phyloP scores from a whole-genome alignment of 1,139 yeast species.

The Yamadazyma sp. region DNA sequence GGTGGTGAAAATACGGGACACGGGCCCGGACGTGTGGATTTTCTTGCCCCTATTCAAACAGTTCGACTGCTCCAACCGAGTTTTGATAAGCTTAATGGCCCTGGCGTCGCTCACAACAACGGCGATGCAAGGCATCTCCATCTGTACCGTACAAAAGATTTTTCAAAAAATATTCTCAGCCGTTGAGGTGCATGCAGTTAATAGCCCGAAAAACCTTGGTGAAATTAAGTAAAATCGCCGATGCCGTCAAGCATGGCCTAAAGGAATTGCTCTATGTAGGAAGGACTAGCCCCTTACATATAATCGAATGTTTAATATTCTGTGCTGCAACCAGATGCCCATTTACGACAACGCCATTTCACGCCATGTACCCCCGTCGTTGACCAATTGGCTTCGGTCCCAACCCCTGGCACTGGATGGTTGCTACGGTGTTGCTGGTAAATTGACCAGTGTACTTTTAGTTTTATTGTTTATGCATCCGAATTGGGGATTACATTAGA shows the following conservation, averaged over 20 bases:
- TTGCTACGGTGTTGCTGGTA: background rate
- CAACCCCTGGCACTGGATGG: background rate
- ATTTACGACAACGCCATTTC: background rate
- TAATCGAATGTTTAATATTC: background rate
- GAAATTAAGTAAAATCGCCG: no score
- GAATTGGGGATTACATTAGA: background rate
- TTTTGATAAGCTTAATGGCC: slow-evolving; percentile 26
- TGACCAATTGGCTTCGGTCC: no score
- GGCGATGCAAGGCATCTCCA: background rate
- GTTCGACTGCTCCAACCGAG: slow-evolving; percentile 20
- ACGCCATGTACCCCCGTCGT: no score
- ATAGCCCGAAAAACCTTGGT: no score
- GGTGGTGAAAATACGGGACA: slow-evolving; percentile 6
- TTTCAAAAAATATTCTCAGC: no score
- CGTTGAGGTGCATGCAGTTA: slow-evolving; percentile 1
- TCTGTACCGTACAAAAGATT: no score
- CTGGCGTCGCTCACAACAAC: slow-evolving; percentile 2
- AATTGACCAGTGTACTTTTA: background rate
- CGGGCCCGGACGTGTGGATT: slow-evolving; percentile 3
- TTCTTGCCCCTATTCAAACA: slow-evolving; percentile 20
- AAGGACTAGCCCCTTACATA: background rate
- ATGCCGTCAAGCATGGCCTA: background rate
- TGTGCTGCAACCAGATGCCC: background rate
- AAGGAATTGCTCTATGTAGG: background rate
- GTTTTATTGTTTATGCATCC: background rate